A percentile compares a stretch with the other conserved stretches of the same genome.
Evolutionary conservation across 2,329 filamentous ascomycete genomes (phyloP).

Genomic region (Diaporthe sp.): DNA sequence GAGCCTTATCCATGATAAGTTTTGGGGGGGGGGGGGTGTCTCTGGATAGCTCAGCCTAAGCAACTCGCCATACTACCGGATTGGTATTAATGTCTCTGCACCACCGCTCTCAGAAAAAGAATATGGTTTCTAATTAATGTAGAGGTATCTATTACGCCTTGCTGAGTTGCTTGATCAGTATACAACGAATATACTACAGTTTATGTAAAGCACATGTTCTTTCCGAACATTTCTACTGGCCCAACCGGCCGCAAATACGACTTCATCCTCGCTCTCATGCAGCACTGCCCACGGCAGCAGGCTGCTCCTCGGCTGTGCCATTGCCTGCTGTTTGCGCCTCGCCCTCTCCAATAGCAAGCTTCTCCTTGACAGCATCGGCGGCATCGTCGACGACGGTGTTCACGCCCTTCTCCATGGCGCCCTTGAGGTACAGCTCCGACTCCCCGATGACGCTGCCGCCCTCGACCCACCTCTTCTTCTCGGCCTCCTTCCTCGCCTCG

Average conservation of each 20-base stretch:
- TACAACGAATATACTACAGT: background rate
- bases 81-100: background rate
- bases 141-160: constrained; percentile 26
- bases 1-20: background rate
- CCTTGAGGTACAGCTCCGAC: constrained; percentile 88
- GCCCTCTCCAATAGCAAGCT: constrained; percentile 28
- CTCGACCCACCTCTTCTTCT: constrained; percentile 80
- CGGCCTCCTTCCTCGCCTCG: constrained; percentile 73
- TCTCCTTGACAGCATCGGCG: constrained; percentile 36
- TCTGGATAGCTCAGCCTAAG: background rate
- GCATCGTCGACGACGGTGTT: constrained; percentile 33
- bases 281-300: constrained; percentile 18
- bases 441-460: constrained; percentile 88
- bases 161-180: background rate
- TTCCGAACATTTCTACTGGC: background rate
- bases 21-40: too few relatives aligned
- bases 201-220: background rate
- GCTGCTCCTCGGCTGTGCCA: constrained; percentile 13
- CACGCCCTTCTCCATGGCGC: constrained; percentile 51
- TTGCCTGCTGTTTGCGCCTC: constrained; percentile 16
- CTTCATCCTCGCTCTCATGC: background rate
- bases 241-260: background rate
- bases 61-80: background rate
- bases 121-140: background rate
- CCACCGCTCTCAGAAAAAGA: background rate